These are phyloP conservation scores for Rhodosorus marinus DNA, from an alignment of 23 red algal species.

Conservation along the genomic window DNA sequence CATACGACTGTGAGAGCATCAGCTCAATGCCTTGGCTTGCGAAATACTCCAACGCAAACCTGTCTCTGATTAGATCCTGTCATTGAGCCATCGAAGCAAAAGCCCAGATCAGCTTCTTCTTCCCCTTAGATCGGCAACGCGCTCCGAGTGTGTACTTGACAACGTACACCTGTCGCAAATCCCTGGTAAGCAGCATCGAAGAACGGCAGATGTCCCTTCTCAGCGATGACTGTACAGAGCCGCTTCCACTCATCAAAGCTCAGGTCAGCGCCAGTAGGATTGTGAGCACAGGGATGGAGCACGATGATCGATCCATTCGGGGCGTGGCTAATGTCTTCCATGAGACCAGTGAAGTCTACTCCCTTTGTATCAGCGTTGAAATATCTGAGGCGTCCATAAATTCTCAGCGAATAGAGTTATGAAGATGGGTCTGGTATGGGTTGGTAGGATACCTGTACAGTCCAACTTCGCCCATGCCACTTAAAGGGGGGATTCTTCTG, in stretches of 20 bases:
- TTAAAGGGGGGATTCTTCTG: conserved; percentile 38
- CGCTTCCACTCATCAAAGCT: conserved; percentile 21
- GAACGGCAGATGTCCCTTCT: conserved; percentile 33
- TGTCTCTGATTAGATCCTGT: conserved; percentile 39
- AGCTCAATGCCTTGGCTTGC: conserved; percentile 66
- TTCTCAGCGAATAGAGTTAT: too few species aligned
- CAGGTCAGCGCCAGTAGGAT: conserved; percentile 91
- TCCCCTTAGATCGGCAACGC: conserved; percentile 12
- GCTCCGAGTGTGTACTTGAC: too few species aligned
- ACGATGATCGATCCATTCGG: conserved; percentile 48
- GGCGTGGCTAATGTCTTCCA: conserved; percentile 43
- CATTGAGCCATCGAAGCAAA: conserved; percentile 1
- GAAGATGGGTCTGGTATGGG: too few species aligned
- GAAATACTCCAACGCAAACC: conserved; percentile 37
- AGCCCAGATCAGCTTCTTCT: conserved; percentile 6
- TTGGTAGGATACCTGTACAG: too few species aligned
- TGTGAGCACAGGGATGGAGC: conserved; percentile 97
- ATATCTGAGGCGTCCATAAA: too few species aligned
- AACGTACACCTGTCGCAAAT: conserved; percentile 84
- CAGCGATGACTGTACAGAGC: conserved; percentile 24
- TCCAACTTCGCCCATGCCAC: conserved; percentile 15
- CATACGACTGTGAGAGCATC: conserved; percentile 70
- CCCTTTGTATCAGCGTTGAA: conserved; percentile 33
- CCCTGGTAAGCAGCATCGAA: conserved; percentile 99
- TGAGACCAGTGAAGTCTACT: conserved; percentile 44